Evolutionary conservation across 176 grass and related monocot species (phyloP).

Genomic region (Puya raimondii): DNA sequence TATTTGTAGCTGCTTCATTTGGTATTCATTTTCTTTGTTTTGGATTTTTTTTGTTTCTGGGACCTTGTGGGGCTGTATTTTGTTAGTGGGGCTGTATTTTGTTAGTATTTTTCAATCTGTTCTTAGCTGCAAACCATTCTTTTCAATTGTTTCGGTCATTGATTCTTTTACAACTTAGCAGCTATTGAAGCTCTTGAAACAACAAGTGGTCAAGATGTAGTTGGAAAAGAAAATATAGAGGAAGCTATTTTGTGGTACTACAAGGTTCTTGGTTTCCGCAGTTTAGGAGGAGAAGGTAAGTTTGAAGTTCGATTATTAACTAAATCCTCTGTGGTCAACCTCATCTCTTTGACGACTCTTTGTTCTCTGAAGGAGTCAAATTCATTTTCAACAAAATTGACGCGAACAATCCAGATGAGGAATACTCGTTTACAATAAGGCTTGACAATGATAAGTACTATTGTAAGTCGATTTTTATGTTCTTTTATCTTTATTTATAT

Average conservation of each 20-base stretch:
- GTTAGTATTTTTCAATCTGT: not conserved
- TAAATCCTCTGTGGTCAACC: constrained; percentile 3
- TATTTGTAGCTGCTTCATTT: too few species aligned
- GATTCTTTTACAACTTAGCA: constrained; percentile 27
- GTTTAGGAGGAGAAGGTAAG: constrained; percentile 77
- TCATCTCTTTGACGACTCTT: constrained; percentile 2
- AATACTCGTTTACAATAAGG: constrained; percentile 65
- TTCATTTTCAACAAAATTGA: constrained; percentile 85
- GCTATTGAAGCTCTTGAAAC: constrained; percentile 51
- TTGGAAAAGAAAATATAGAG: constrained; percentile 36
- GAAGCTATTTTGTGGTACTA: constrained; percentile 65
- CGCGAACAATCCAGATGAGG: constrained; percentile 38
- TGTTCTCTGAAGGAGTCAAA: constrained; percentile 42
- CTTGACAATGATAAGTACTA: constrained; percentile 55
- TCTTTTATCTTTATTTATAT: not conserved
- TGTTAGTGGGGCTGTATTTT: not conserved
- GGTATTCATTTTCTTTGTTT: not conserved
- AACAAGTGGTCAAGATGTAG: constrained; percentile 26
- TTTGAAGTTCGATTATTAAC: not conserved
- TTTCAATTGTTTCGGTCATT: not conserved
- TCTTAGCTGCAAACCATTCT: not conserved
- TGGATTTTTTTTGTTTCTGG: not conserved
- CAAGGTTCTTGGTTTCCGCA: constrained; percentile 65
- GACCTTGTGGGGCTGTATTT: not conserved
- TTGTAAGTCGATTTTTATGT: constrained; percentile 40